These are phyloP conservation scores for Saccharomycopsis vini DNA, from an alignment of 805 yeast genomes.

Conservation along the genomic window DNA sequence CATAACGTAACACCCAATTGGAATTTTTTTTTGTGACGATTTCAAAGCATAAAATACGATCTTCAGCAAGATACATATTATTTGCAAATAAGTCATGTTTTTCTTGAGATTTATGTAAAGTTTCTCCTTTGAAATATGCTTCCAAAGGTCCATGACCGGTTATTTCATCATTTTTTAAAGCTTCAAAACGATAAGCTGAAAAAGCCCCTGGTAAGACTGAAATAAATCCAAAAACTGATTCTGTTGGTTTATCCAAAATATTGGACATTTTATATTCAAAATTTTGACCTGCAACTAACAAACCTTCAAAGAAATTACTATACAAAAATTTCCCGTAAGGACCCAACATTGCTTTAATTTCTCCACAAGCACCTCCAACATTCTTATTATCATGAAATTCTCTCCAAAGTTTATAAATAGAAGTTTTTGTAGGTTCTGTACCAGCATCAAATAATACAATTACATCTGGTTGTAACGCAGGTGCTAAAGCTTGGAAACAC, in stretches of 20 bases:
- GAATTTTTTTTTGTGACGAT: constrained; percentile 49
- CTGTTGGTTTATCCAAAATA: constrained; percentile 58
- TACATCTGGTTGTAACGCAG: constrained; percentile 47
- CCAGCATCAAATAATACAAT: constrained; percentile 56
- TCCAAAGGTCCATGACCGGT: constrained; percentile 51
- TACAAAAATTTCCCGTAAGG: constrained; percentile 37
- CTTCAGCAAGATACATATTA: constrained; percentile 65
- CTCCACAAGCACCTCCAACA: constrained; percentile 70
- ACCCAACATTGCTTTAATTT: constrained; percentile 51
- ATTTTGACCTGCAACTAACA: constrained; percentile 53
- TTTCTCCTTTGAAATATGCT: constrained; percentile 61
- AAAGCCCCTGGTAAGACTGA: constrained; percentile 64
- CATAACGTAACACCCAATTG: constrained; percentile 55
- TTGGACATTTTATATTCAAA: constrained; percentile 62
- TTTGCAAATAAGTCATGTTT: constrained; percentile 56
- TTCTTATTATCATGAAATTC: constrained; percentile 49
- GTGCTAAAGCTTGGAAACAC: constrained; percentile 59
- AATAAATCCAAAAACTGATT: constrained; percentile 55
- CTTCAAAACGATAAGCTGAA: constrained; percentile 53
- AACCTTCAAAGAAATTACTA: constrained; percentile 33
- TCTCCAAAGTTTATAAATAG: constrained; percentile 53
- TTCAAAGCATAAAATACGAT: constrained; percentile 58
- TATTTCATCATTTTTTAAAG: constrained; percentile 42
- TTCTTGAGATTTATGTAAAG: constrained; percentile 49
- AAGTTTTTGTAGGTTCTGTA: constrained; percentile 50